A percentile compares a stretch with the other conserved stretches of the same genome.
Evolutionary conservation across 345 rosid species (phyloP).

Genomic region (Lumnitzera racemosa): DNA sequence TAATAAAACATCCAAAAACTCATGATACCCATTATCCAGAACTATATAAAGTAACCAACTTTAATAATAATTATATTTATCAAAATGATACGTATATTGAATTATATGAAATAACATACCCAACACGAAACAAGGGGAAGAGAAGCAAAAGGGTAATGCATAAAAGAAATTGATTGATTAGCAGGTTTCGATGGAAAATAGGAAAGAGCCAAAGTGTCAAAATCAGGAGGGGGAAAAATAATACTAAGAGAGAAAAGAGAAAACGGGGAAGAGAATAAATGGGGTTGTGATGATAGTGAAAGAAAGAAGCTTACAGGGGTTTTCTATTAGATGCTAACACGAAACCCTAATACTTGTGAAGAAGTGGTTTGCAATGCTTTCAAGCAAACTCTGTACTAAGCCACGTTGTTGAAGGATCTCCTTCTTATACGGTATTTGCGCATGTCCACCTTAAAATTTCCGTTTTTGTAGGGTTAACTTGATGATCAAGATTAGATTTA

Average conservation of each 20-base stretch:
- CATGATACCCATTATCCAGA: too few relatives aligned
- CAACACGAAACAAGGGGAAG: constrained; percentile 16
- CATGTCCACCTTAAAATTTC: too few relatives aligned
- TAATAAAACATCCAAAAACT: not conserved
- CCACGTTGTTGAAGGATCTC: too few relatives aligned
- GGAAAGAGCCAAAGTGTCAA: constrained; percentile 11
- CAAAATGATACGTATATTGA: too few relatives aligned
- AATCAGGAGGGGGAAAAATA: constrained; percentile 6
- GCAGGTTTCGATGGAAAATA: not conserved
- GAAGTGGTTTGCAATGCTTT: not conserved
- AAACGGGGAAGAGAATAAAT: not conserved
- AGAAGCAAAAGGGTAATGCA: constrained; percentile 6
- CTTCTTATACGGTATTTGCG: too few relatives aligned
- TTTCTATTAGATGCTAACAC: constrained; percentile 21
- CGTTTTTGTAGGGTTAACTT: too few relatives aligned
- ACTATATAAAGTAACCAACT: too few relatives aligned
- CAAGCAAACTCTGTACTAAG: too few relatives aligned
- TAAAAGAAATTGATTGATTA: constrained; percentile 13
- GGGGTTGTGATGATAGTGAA: constrained; percentile 4
- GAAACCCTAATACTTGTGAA: constrained; percentile 7
- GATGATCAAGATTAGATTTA: too few relatives aligned
- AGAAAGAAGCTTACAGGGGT: constrained; percentile 2
- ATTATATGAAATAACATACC: constrained; percentile 20
- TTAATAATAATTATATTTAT: too few relatives aligned
- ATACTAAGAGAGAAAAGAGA: not conserved